Percentiles rank a stretch among this genome's conserved stretches.
Evolutionary conservation across 169 alveolate species (phyloP).

Genomic region (Plasmodium fragile): DNA sequence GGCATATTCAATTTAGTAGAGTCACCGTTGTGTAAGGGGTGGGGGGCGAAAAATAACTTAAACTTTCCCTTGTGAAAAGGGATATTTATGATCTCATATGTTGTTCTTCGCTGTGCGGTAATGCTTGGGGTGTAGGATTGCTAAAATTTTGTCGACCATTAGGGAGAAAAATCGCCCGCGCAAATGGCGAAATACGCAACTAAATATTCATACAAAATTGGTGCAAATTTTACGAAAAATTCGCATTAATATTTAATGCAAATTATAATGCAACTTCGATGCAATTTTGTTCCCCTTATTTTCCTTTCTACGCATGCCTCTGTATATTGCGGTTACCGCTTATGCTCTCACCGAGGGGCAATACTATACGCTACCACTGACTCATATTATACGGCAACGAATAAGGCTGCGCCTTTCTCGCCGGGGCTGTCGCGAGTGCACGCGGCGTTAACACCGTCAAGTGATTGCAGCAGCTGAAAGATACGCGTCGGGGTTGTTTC

Average conservation of each 20-base stretch:
- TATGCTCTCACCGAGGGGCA: not conserved
- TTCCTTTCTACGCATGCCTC: not conserved
- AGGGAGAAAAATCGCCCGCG: not conserved
- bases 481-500: not conserved
- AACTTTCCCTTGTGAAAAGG: not conserved
- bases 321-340: not conserved
- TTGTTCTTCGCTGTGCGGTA: not conserved
- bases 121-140: not conserved
- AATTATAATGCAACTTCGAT: not conserved
- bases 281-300: not conserved
- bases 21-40: not conserved
- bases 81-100: not conserved
- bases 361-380: not conserved
- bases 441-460: not conserved
- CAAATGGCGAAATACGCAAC: not conserved
- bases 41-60: not conserved
- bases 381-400: not conserved
- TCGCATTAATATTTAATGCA: not conserved
- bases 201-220: not conserved
- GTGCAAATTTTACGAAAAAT: not conserved
- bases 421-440: not conserved
- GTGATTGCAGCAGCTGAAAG: not conserved
- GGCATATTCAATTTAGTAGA: not conserved
- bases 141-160: not conserved
- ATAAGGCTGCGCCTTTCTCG: not conserved